phyloP scores from a whole-genome alignment of 257 asterid genomes.

The Nicotiana knightiana region DNA sequence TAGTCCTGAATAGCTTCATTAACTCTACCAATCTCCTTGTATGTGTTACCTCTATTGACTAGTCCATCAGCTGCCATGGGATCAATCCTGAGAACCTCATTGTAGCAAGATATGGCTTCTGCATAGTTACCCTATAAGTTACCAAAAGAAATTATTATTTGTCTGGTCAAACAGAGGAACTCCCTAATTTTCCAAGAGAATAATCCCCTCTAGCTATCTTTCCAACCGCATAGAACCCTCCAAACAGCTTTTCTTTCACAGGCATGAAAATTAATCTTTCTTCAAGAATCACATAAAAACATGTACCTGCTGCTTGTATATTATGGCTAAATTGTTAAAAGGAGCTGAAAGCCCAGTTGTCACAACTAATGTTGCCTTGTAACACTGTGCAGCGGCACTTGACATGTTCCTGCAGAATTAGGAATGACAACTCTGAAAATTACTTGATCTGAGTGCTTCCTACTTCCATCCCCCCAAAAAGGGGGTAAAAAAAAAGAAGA shows the following conservation, averaged over 20 bases:
- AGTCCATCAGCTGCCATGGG: slow-evolving; percentile 97
- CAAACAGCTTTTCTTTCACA: neutral
- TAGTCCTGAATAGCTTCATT: slow-evolving; percentile 92
- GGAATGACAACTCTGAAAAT: slow-evolving; percentile 9
- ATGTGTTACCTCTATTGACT: slow-evolving; percentile 95
- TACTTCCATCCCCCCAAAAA: neutral
- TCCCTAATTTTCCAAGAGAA: neutral
- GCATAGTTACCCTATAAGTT: slow-evolving; percentile 76
- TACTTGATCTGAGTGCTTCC: neutral
- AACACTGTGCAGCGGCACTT: slow-evolving; percentile 92
- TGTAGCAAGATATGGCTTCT: slow-evolving; percentile 98
- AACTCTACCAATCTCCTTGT: slow-evolving; percentile 94
- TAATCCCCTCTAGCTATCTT: neutral
- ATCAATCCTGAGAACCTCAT: slow-evolving; percentile 92
- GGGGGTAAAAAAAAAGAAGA: neutral
- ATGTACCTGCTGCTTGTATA: slow-evolving; percentile 90
- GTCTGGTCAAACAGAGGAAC: neutral
- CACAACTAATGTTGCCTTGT: slow-evolving; percentile 83
- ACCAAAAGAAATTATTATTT: slow-evolving; percentile 1
- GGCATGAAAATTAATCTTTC: neutral
- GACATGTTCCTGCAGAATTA: slow-evolving; percentile 72
- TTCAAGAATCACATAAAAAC: neutral
- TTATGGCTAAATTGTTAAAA: slow-evolving; percentile 85
- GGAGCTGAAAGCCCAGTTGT: slow-evolving; percentile 98
- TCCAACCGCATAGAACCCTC: neutral